phyloP scores from a whole-genome alignment of 805 yeast species.

The Lachancea lanzarotensis region DNA sequence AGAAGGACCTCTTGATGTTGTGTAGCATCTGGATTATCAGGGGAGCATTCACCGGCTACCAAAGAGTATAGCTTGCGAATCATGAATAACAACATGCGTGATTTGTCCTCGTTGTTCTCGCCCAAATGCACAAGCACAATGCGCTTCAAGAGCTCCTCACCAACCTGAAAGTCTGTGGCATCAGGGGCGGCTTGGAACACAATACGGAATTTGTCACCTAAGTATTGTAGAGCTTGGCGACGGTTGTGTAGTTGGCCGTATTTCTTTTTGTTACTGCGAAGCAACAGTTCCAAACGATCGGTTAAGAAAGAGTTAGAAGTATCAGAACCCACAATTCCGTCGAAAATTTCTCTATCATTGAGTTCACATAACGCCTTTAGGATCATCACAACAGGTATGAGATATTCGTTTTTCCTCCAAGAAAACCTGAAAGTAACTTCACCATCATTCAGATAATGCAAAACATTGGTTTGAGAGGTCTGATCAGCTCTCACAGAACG shows the following conservation, averaged over 20 bases:
- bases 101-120: conserved; percentile 65
- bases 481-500: conserved; percentile 95
- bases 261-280: conserved; percentile 83
- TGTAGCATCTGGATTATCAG: conserved; percentile 98
- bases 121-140: conserved; percentile 85
- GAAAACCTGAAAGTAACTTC: conserved; percentile 94
- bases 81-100: conserved; percentile 85
- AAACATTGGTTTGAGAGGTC: conserved; percentile 94
- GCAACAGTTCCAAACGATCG: conserved; percentile 90
- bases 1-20: conserved; percentile 96
- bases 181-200: conserved; percentile 88
- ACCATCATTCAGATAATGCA: conserved; percentile 93
- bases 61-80: conserved; percentile 88
- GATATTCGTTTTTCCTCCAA: conserved; percentile 93
- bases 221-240: conserved; percentile 84
- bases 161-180: conserved; percentile 83
- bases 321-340: conserved; percentile 91
- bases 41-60: conserved; percentile 94
- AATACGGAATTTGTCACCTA: conserved; percentile 93
- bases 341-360: conserved; percentile 91
- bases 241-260: conserved; percentile 57
- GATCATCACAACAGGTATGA: conserved; percentile 89
- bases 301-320: conserved; percentile 84
- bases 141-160: conserved; percentile 71
- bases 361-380: conserved; percentile 86